A percentile compares a stretch with the other conserved stretches of the same genome.
Evolutionary conservation across 805 yeast species (phyloP).

Genomic region (Lachancea cidri): DNA sequence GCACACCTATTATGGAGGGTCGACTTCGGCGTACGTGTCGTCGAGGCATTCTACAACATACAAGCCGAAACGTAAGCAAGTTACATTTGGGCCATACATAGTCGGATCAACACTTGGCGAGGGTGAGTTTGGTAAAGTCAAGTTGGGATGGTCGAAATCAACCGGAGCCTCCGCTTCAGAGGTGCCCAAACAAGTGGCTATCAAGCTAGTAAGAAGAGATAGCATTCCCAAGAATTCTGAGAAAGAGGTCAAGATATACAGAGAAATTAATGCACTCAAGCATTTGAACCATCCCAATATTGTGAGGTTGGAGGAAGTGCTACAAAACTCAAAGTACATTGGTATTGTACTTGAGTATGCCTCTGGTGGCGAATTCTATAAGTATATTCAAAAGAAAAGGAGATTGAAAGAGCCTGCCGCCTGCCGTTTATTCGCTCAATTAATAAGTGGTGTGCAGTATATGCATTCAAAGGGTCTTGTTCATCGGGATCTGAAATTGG

Average conservation of each 20-base stretch:
- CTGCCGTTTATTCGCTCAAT: slow-evolving; percentile 83
- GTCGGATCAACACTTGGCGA: slow-evolving; percentile 94
- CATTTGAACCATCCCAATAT: slow-evolving; percentile 90
- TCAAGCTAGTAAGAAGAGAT: slow-evolving; percentile 84
- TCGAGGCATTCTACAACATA: slow-evolving; percentile 5
- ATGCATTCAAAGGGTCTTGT: slow-evolving; percentile 90
- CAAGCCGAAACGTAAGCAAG: slow-evolving; percentile 47
- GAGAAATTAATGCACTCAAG: slow-evolving; percentile 89
- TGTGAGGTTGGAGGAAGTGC: slow-evolving; percentile 83
- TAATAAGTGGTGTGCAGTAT: slow-evolving; percentile 90
- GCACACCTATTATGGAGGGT: slow-evolving; percentile 31
- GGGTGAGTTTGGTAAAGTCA: slow-evolving; percentile 98
- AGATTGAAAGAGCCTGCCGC: slow-evolving; percentile 84
- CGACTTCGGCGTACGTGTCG: slow-evolving; percentile 4
- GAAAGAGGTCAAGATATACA: slow-evolving; percentile 80
- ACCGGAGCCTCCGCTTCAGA: slow-evolving; percentile 38
- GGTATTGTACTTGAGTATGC: slow-evolving; percentile 97
- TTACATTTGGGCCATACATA: slow-evolving; percentile 83
- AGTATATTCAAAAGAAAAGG: slow-evolving; percentile 81
- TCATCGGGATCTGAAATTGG: slow-evolving; percentile 88
- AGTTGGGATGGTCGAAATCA: slow-evolving; percentile 90
- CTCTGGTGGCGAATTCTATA: slow-evolving; percentile 94
- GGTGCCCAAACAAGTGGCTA: slow-evolving; percentile 78
- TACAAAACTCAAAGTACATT: slow-evolving; percentile 89
- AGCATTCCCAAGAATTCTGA: slow-evolving; percentile 82